Conservation (phyloP, 176 grass and related monocot genomes). For the Aegilops sharonensis region DNA sequence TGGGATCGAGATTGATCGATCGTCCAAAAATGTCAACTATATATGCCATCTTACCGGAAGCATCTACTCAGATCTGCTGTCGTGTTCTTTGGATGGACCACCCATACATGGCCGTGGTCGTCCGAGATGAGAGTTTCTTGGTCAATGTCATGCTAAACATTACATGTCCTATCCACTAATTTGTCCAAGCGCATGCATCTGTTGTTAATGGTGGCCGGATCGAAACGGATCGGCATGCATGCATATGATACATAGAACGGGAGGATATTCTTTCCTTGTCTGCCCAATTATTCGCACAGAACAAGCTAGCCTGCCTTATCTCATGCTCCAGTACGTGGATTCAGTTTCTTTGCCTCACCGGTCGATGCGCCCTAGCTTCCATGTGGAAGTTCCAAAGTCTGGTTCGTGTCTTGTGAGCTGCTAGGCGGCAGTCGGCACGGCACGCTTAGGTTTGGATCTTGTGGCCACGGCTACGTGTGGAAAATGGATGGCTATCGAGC, state of each 20-base stretch:
- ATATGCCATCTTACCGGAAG: neutral
- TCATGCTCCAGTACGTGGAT: too few relatives aligned
- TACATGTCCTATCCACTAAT: neutral
- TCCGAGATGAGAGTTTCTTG: conserved; percentile 2
- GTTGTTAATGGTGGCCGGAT: neutral
- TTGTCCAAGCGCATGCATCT: neutral
- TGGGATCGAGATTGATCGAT: neutral
- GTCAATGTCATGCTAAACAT: neutral
- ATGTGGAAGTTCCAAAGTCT: neutral
- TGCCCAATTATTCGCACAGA: conserved; percentile 18
- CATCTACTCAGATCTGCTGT: neutral
- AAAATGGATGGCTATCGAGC: too few relatives aligned
- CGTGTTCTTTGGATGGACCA: conserved; percentile 2
- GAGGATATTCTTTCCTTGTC: conserved; percentile 20
- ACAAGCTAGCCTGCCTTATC: neutral
- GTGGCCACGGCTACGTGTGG: too few relatives aligned
- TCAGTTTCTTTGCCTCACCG: too few relatives aligned
- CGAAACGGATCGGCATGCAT: too few relatives aligned
- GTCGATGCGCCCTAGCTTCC: neutral
- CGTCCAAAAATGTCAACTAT: too few relatives aligned
- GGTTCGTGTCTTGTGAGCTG: neutral
- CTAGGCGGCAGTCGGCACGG: too few relatives aligned
- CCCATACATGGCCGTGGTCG: neutral
- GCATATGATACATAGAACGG: neutral
- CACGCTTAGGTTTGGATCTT: too few relatives aligned